phyloP scores from a whole-genome alignment of 208 protist species.

The Wallacemonas sp. region DNA sequence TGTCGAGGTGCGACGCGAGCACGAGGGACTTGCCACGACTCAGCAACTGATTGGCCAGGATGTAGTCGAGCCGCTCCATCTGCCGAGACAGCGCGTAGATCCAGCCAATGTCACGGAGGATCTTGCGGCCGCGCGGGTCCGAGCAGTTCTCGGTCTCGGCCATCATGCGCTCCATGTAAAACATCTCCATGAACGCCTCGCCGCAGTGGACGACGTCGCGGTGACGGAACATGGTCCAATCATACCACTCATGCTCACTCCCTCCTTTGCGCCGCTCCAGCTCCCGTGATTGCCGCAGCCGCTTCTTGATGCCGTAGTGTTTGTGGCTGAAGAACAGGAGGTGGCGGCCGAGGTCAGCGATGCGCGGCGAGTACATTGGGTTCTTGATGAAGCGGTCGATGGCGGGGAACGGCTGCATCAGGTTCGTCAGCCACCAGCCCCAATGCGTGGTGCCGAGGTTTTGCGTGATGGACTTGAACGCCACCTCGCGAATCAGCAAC shows the following conservation, averaged over 20 bases:
- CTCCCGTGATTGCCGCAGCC: constrained; percentile 70
- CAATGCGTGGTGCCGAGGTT: constrained; percentile 90
- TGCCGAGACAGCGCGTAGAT: constrained; percentile 81
- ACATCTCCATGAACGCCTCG: constrained; percentile 90
- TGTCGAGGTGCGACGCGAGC: constrained; percentile 76
- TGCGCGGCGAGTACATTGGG: constrained; percentile 86
- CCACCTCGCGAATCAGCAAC: constrained; percentile 81
- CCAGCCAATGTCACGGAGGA: constrained; percentile 88
- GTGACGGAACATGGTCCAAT: constrained; percentile 89
- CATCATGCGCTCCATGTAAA: constrained; percentile 79
- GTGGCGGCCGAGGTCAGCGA: constrained; percentile 85
- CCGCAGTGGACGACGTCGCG: constrained; percentile 86
- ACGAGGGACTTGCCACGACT: constrained; percentile 61
- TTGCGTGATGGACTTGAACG: constrained; percentile 74
- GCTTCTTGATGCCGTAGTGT: constrained; percentile 79
- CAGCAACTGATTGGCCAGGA: constrained; percentile 75
- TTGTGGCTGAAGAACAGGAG: constrained; percentile 91
- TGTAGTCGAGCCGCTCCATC: constrained; percentile 77
- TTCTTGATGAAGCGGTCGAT: constrained; percentile 85
- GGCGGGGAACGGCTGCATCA: constrained; percentile 58
- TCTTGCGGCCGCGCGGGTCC: constrained; percentile 79
- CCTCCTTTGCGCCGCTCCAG: constrained; percentile 84
- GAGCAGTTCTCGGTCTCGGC: constrained; percentile 70
- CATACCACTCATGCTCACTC: constrained; percentile 87
- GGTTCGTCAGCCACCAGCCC: constrained; percentile 85